phyloP scores from a whole-genome alignment of 345 rosid species.

The Rhodomyrtus tomentosa region DNA sequence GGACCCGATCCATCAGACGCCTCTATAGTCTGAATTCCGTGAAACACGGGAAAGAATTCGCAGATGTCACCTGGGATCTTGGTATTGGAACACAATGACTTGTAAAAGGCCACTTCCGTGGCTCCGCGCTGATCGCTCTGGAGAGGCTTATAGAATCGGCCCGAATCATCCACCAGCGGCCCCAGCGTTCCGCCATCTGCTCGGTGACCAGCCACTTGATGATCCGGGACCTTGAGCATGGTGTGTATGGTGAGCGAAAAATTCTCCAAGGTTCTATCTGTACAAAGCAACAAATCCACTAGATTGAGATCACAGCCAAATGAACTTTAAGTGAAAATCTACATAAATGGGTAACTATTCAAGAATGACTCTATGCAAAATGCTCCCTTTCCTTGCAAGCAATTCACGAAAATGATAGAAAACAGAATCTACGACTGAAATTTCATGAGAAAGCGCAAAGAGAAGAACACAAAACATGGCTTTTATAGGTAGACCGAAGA shows the following conservation, averaged over 20 bases:
- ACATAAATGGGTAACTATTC: background rate
- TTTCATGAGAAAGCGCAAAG: background rate
- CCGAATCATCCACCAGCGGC: conserved; percentile 72
- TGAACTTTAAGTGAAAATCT: background rate
- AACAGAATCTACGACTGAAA: background rate
- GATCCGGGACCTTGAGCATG: conserved; percentile 84
- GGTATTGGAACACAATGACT: conserved; percentile 41
- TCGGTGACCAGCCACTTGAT: conserved; percentile 94
- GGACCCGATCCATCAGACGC: conserved; percentile 76
- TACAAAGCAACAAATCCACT: background rate
- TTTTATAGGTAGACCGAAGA: background rate
- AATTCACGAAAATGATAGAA: background rate
- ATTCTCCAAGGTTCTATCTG: background rate
- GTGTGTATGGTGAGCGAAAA: background rate
- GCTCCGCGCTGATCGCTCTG: conserved; percentile 61
- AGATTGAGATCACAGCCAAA: background rate
- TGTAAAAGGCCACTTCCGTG: conserved; percentile 63
- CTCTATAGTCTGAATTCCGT: conserved; percentile 61
- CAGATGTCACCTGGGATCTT: conserved; percentile 58
- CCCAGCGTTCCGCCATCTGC: conserved; percentile 57
- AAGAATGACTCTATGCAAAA: background rate
- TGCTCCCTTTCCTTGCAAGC: background rate
- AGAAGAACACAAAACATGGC: background rate
- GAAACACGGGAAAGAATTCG: conserved; percentile 53
- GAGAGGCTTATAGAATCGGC: conserved; percentile 86